A percentile compares a stretch with the other conserved stretches of the same genome.
Evolutionary conservation across 2,329 filamentous ascomycete species (phyloP).

Genomic region (Epichloe bromicola): DNA sequence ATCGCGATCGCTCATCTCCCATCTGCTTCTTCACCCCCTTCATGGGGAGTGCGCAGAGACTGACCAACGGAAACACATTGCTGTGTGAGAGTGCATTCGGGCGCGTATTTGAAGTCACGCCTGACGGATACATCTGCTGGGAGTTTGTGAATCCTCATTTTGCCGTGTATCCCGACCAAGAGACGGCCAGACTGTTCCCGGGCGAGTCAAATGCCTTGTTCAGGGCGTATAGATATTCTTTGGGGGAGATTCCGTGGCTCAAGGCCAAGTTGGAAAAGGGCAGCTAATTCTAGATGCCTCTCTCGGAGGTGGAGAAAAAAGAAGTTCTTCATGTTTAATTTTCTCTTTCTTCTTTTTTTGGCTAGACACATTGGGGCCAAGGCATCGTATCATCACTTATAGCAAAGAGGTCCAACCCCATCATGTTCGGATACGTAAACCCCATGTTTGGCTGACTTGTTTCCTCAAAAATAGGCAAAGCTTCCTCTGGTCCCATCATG

Average conservation of each 20-base stretch:
- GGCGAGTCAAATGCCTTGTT: conserved; percentile 18
- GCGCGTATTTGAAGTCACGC: conserved; percentile 15
- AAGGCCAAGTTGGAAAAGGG: conserved; percentile 1
- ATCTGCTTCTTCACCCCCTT: conserved; percentile 19
- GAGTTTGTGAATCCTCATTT: conserved; percentile 19
- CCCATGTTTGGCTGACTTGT: not conserved
- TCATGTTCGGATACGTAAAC: not conserved
- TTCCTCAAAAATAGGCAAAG: not conserved
- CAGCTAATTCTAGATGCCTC: too few species aligned
- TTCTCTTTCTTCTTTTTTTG: not conserved
- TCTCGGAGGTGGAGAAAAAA: too few species aligned
- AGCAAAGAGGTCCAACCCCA: not conserved
- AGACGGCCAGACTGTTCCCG: conserved; percentile 14
- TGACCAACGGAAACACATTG: conserved; percentile 16
- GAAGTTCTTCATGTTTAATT: not conserved
- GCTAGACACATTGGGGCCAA: not conserved
- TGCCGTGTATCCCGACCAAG: conserved; percentile 12
- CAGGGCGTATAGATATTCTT: conserved; percentile 15
- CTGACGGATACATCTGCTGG: conserved; percentile 16
- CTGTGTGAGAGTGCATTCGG: conserved; percentile 17
- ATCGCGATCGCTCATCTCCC: conserved; percentile 17
- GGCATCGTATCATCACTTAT: not conserved
- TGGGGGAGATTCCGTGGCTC: conserved; percentile 16
- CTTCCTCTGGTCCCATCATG: not conserved
- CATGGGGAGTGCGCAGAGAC: conserved; percentile 18